Evolutionary conservation across 768 basidiomycete genomes (phyloP).

Genomic region (Psilocybe sp.): DNA sequence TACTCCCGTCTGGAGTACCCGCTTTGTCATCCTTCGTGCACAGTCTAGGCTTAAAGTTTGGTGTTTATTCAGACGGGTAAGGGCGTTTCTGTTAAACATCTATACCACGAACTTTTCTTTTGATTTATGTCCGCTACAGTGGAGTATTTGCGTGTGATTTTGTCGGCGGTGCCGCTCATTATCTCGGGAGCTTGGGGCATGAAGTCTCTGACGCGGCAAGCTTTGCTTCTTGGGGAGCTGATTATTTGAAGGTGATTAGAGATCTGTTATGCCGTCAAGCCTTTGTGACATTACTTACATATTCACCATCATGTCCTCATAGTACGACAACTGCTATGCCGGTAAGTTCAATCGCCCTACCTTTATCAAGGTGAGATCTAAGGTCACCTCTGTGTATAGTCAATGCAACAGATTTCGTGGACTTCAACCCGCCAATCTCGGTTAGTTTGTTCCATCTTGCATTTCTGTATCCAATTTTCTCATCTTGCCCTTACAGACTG

Average conservation of each 20-base stretch:
- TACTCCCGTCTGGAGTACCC: constrained; percentile 35
- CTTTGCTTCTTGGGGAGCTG: constrained; percentile 49
- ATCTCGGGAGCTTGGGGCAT: constrained; percentile 42
- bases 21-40: constrained; percentile 36
- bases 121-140: constrained; percentile 17
- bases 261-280: not conserved
- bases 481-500: constrained; percentile 22
- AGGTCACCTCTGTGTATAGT: constrained; percentile 16
- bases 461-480: not conserved
- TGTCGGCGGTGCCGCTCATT: constrained; percentile 42
- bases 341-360: constrained; percentile 18
- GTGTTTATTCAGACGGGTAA: constrained; percentile 52
- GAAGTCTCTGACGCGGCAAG: constrained; percentile 45
- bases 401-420: constrained; percentile 41
- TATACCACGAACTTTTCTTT: not conserved
- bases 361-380: not conserved
- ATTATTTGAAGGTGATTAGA: constrained; percentile 36
- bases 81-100: constrained; percentile 1
- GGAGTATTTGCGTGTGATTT: constrained; percentile 44
- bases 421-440: constrained; percentile 40
- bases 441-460: constrained; percentile 18
- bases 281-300: not conserved
- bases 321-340: constrained; percentile 52
- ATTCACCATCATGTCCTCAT: not conserved
- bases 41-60: constrained; percentile 55